Base-by-base conservation (phyloP, 176 grass and related monocot genomes). In the Triticum monococcum region DNA sequence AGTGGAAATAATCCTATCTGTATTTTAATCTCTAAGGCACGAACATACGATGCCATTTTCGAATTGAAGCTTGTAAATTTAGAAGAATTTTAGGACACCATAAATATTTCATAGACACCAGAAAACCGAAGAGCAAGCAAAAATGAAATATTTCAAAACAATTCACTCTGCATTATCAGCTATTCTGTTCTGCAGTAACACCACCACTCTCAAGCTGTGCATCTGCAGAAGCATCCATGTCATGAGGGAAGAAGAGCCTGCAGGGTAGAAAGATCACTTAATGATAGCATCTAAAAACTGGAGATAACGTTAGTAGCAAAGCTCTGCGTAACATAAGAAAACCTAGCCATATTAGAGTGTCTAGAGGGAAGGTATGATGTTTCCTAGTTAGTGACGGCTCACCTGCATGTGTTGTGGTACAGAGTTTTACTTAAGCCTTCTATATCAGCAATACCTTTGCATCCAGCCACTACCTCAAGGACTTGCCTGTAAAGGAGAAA, bases 401-500 rank as follows among this genome's bases (percentile, higher is more conserved):
- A 95, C 96, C 88, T 95, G 93, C 93, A 94, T 18, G 96, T 98
- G 84, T 98, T 98, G 46, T 92, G 92, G 87, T 96, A 96, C 23
- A 98, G 48, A 75, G 89, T 88, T 90, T 94, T 98, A 84, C 96
- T 92, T 36, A 98, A 75, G 69, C 83, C 78, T 43, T 92, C 92
- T 90, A 92, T 79, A 84, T 96, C 96, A 68, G 86, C 38, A 72
- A 96, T 94, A 81, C 88, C 92, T 96, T 98, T 96, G 85, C 88
- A 91, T 86, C 92, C 92, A 88, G 92, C 90, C 0, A 98, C 87
- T 75, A 96, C 90, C 77, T 96, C 96, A 73, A 98, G 85, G 35
- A 96, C 97, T 96, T 98, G 97, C 86, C 97, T 98, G 86, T 32
- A 72, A 82, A 46, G 3, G 40, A 54, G 41, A 83, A 25, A 73